Conservation (phyloP, 1,284 basidiomycete species). For the Ustilago bromivora region DNA sequence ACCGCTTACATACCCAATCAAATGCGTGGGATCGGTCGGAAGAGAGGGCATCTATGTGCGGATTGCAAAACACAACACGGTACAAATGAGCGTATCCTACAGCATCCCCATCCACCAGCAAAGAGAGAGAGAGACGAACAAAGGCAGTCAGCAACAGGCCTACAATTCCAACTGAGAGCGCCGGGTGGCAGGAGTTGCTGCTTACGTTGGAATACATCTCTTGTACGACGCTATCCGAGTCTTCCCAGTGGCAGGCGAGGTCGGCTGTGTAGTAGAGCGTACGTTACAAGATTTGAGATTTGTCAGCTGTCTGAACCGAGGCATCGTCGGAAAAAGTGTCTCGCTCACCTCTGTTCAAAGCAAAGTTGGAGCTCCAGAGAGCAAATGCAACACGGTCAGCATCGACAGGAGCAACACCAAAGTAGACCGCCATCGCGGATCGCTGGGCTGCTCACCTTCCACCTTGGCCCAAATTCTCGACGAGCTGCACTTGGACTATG, state of each 20-base stretch:
- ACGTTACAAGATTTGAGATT: neutral
- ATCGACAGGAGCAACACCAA: no score
- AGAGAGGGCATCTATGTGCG: constrained; percentile 26
- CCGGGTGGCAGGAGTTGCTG: neutral
- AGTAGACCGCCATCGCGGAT: no score
- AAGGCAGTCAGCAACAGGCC: neutral
- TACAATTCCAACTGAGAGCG: neutral
- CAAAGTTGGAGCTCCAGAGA: neutral
- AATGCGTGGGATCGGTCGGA: no score
- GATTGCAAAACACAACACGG: constrained; percentile 53
- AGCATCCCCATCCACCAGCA: neutral
- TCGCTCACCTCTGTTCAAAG: constrained; percentile 9
- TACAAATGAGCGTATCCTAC: constrained; percentile 57
- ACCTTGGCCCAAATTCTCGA: constrained; percentile 61
- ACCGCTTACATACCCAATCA: constrained; percentile 1
- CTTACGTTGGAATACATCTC: constrained; percentile 59
- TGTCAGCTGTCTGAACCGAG: neutral
- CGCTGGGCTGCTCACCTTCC: constrained; percentile 46
- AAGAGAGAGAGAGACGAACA: neutral
- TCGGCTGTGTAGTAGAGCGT: constrained; percentile 36
- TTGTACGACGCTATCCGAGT: constrained; percentile 52
- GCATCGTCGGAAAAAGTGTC: neutral
- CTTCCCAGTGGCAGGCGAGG: constrained; percentile 61
- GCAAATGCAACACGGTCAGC: no score
- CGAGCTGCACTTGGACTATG: constrained; percentile 58